These are phyloP conservation scores for Alternaria conjuncta DNA, from an alignment of 2,329 filamentous ascomycete species.

Conservation along the genomic window DNA sequence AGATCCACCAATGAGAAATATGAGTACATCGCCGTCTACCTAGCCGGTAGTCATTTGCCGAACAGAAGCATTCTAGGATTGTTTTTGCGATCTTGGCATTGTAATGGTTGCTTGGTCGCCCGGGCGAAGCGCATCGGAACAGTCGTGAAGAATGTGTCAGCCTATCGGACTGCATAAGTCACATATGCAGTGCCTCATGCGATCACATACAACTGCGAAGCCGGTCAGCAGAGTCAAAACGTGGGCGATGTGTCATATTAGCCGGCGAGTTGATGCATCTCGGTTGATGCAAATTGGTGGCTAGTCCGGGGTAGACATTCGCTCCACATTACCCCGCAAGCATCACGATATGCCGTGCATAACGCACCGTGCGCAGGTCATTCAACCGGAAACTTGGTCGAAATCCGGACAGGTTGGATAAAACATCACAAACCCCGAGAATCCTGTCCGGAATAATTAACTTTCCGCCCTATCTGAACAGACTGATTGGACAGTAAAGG, in stretches of 20 bases:
- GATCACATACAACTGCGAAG: not conserved
- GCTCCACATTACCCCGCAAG: conserved; percentile 9
- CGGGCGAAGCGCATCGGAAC: not conserved
- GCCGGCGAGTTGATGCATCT: not conserved
- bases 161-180: not conserved
- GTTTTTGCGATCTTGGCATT: not conserved
- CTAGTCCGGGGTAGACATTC: conserved; percentile 6
- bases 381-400: not conserved
- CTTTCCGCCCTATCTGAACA: not conserved
- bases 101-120: not conserved
- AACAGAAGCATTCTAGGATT: not conserved
- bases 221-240: not conserved
- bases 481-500: not conserved
- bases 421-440: not conserved
- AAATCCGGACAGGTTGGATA: not conserved
- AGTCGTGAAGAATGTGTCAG: not conserved
- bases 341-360: not conserved
- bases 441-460: not conserved
- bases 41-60: not conserved
- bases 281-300: conserved; percentile 3
- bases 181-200: not conserved
- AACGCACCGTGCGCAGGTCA: not conserved
- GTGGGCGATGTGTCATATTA: no score
- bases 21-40: not conserved
- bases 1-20: not conserved